Base-by-base conservation (phyloP, 345 rosid genomes). In the Litchi chinensis region DNA sequence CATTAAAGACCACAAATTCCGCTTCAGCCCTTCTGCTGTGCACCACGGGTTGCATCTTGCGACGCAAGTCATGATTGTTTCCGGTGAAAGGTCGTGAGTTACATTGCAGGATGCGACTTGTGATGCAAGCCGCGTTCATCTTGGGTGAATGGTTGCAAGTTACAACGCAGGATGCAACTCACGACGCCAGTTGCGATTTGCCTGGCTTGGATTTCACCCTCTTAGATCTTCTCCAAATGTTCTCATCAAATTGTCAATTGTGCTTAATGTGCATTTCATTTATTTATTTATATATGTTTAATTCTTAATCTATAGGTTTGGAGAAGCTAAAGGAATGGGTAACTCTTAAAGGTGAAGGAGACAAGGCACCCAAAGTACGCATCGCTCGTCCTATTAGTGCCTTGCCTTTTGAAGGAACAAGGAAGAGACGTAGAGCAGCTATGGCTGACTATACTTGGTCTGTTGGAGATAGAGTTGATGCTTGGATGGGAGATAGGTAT, bases 251-350 rank as follows among this genome's bases (percentile, higher is more conserved):
- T 37, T 22, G 13, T 46, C 71, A 19, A 65, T 46, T 75, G 46
- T 19, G 57, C 44, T 44, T 40, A 2, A 24, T 67, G 13, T 39
- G 37, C 57, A 63, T 37, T 5, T 8, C 13, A 39, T 0, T n/a
- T 24, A 43, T 66, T 70, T 12, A 16, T 39, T 65, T 48, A 50
- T 57, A 24, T 52, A 63, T 66, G 72, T 77, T 64, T 70, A 18
- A 50, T 59, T 79, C 62, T 67, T 83, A 65, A 59, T 69, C 39
- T 71, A 46, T 71, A 91, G 97, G 93, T 65, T 86, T 84, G 70
- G 93, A 91, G 83, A 92, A 85, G 86, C 83, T 93, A 75, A 86
- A 86, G 90, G 99, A 96, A 82, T 96, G 98, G 99, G 92, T 96
- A 77, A 72, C 86, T n/a, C 90, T 93, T 77, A 78, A 79, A 75